Evolutionary conservation across 495 filamentous ascomycete species (phyloP), one percentile per base, ranked within the genome.

Genomic region (Xylaria sp.): DNA sequence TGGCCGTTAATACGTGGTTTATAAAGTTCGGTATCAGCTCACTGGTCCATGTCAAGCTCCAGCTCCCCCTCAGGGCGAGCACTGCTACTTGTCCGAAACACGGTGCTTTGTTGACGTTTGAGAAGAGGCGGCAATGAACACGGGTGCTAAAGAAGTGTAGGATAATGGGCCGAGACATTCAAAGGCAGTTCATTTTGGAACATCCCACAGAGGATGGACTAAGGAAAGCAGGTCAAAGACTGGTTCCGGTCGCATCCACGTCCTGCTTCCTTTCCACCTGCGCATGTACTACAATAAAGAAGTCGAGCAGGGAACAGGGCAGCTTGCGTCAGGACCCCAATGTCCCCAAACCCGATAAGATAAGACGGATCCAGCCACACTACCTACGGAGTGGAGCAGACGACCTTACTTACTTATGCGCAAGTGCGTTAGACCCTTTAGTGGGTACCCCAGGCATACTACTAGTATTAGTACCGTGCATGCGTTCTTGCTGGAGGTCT

Each of bases 131-230:
- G 40, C 44, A 69, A 64, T 71, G 68, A 59, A 62, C 35, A 19
- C 69, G 12, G 68, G 53, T 37, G 41, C 70, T 66, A 69, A 76
- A 69, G 75, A 58, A 67, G 73, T 67, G 65, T 68, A 52, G 46
- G 71, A 73, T 68, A 61, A 69, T 73, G 69, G 69, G 68, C 69
- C 63, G 58, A 52, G 61, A 24, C 55, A 72, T 67, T 78, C 77
- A 78, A 78, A 78, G 77, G 74, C 74, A 61, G 70, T 24, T 70
- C 77, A 77, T 78, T 75, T 75, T 77, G 68, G 72, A 72, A 72
- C 46, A 74, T 71, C 61, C 67, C 61, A 57, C 41, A 61, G 67
- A 75, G 69, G 41, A 61, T 58, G 70, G 31, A 72, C 64, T 65
- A 65, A 69, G 50, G 61, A 58, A 37, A 43, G 50, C 37, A 66